Evolutionary conservation across 2,329 filamentous ascomycete genomes (phyloP).

Genomic region (Sarocladiaceae sp.): DNA sequence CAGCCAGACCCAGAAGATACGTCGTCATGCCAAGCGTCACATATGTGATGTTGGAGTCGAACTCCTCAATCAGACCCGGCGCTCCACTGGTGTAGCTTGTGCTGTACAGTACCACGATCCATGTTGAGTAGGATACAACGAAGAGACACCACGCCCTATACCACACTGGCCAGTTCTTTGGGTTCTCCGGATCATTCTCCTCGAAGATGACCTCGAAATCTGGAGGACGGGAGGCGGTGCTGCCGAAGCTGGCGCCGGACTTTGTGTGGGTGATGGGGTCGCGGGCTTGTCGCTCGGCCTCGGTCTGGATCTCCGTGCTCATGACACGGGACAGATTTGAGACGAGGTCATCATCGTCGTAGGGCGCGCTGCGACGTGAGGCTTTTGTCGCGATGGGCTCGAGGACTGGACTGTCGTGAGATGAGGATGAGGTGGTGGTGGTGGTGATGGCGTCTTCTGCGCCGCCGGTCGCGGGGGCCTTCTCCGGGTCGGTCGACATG

Average conservation of each 20-base stretch:
- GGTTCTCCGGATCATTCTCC: conserved; percentile 56
- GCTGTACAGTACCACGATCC: conserved; percentile 61
- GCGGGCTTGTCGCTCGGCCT: conserved; percentile 30
- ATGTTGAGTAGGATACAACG: conserved; percentile 39
- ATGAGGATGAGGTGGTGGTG: neutral
- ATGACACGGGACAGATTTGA: conserved; percentile 27
- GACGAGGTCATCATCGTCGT: conserved; percentile 18
- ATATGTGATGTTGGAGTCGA: conserved; percentile 51
- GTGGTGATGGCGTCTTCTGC: neutral
- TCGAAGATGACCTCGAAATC: conserved; percentile 71
- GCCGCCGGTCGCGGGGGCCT: neutral
- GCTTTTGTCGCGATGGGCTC: conserved; percentile 9
- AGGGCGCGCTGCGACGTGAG: conserved; percentile 10
- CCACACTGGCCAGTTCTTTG: conserved; percentile 59
- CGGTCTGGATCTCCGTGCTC: conserved; percentile 28
- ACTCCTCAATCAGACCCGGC: conserved; percentile 62
- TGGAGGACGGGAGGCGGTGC: conserved; percentile 38
- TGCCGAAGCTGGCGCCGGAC: conserved; percentile 35
- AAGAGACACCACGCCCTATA: conserved; percentile 36
- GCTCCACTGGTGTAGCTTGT: conserved; percentile 73
- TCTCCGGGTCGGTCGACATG: neutral
- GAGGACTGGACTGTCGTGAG: neutral
- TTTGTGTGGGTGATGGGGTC: conserved; percentile 40
- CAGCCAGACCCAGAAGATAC: conserved; percentile 69
- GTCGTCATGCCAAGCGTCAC: conserved; percentile 71